Percentiles rank a stretch among this genome's conserved stretches.
These are phyloP conservation scores for Basidiobolus meristosporus DNA, from an alignment of 371 early-diverging fungal genomes.

Conservation along the genomic window DNA sequence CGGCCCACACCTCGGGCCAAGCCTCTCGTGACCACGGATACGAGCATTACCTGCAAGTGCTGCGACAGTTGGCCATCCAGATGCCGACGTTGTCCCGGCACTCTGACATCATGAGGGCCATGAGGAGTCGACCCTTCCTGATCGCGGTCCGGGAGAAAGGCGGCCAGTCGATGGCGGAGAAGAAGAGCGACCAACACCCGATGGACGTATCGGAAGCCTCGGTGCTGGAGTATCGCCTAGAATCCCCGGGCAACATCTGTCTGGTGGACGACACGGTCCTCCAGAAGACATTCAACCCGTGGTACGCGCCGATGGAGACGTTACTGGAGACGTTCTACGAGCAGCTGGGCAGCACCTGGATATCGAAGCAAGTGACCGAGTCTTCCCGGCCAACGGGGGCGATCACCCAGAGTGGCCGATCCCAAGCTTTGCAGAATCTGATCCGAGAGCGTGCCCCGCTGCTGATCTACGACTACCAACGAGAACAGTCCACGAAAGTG, in stretches of 20 bases:
- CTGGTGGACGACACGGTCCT: constrained; percentile 63
- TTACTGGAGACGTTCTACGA: constrained; percentile 43
- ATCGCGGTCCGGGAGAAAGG: no score
- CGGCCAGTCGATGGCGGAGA: no score
- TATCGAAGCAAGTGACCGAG: constrained; percentile 38
- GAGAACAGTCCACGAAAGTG: constrained; percentile 11
- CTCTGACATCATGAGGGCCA: no score
- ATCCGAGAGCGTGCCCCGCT: constrained; percentile 65
- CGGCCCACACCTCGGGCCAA: no score
- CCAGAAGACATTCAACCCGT: constrained; percentile 54
- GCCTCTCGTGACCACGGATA: no score
- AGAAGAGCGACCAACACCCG: no score
- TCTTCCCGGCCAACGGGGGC: constrained; percentile 21
- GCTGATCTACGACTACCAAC: constrained; percentile 41
- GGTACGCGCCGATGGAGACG: constrained; percentile 42
- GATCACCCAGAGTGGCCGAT: constrained; percentile 18
- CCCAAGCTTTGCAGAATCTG: constrained; percentile 32
- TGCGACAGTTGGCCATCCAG: constrained; percentile 61
- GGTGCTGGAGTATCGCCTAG: constrained; percentile 51
- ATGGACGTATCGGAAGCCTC: no score
- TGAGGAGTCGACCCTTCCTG: no score
- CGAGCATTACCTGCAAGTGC: constrained; percentile 44
- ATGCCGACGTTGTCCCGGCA: no score
- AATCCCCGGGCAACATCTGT: constrained; percentile 47
- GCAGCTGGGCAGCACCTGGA: constrained; percentile 43